A percentile compares a stretch with the other conserved stretches of the same genome.
Evolutionary conservation across 768 basidiomycete species (phyloP).

Genomic region (Panus rudis): DNA sequence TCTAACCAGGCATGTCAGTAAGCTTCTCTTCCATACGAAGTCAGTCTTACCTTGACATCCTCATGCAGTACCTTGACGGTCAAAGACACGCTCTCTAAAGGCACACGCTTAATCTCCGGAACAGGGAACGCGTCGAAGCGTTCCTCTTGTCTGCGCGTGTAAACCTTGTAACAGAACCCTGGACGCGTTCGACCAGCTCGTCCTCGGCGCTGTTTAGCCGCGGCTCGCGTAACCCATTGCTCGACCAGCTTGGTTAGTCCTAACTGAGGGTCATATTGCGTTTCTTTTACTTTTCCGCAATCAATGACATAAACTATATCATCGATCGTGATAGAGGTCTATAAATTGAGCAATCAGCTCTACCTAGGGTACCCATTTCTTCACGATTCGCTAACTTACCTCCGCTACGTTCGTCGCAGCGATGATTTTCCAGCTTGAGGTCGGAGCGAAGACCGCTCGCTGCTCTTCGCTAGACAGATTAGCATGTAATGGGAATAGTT

Average conservation of each 20-base stretch:
- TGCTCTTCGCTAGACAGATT: constrained; percentile 86
- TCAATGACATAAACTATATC: constrained; percentile 85
- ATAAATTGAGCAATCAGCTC: constrained; percentile 6
- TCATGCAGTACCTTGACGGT: constrained; percentile 77
- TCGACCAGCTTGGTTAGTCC: constrained; percentile 75
- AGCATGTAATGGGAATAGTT: constrained; percentile 78
- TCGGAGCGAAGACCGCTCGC: constrained; percentile 60
- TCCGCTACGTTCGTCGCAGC: constrained; percentile 91
- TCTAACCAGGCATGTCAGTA: constrained; percentile 26
- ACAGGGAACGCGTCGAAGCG: constrained; percentile 66
- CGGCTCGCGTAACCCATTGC: constrained; percentile 70
- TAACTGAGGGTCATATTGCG: constrained; percentile 59
- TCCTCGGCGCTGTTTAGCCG: constrained; percentile 78
- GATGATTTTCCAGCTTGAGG: constrained; percentile 72
- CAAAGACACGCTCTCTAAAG: constrained; percentile 75
- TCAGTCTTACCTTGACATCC: constrained; percentile 57
- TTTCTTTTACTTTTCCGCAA: constrained; percentile 81
- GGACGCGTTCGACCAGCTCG: constrained; percentile 84
- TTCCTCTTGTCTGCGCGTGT: constrained; percentile 64
- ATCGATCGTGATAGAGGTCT: constrained; percentile 90
- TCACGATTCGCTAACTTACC: constrained; percentile 32
- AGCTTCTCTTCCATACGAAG: background rate
- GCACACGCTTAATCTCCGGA: constrained; percentile 85
- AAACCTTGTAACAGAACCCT: constrained; percentile 84
- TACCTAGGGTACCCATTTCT: background rate